A percentile compares a stretch with the other conserved stretches of the same genome.
Conservation (phyloP, 345 rosid genomes). For the Cardamine resedifolia region DNA sequence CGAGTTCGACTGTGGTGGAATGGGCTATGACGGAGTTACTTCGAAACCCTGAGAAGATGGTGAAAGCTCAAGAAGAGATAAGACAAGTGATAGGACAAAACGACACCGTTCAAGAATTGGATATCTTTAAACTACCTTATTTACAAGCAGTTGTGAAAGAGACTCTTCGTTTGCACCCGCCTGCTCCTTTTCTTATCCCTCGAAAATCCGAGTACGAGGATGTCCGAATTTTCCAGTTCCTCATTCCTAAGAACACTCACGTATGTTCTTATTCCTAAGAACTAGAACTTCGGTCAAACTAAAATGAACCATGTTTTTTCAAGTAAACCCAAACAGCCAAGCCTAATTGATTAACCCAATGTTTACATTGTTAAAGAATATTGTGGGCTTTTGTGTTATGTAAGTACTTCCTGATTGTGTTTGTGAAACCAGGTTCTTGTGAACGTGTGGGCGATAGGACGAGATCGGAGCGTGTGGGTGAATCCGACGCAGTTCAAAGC, state of each 20-base stretch:
- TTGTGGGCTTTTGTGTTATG: background rate
- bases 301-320: background rate
- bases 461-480: conserved; percentile 38
- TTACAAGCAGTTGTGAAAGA: conserved; percentile 42
- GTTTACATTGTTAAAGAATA: background rate
- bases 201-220: conserved; percentile 24
- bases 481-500: conserved; percentile 30
- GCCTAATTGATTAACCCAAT: background rate
- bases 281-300: background rate
- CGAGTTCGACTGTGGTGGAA: conserved; percentile 30
- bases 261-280: background rate
- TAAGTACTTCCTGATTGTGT: background rate
- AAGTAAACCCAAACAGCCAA: no score
- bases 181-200: conserved; percentile 40
- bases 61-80: conserved; percentile 32
- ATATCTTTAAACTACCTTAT: conserved; percentile 33
- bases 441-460: conserved; percentile 39
- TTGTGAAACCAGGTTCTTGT: conserved; percentile 27
- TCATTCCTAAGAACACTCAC: conserved; percentile 27
- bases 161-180: conserved; percentile 46
- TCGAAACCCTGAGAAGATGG: conserved; percentile 8
- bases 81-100: conserved; percentile 28
- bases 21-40: conserved; percentile 37
- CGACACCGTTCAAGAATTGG: conserved; percentile 26
- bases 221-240: conserved; percentile 11